These are phyloP conservation scores for Hericium coralloides DNA, from an alignment of 768 basidiomycete genomes.

Conservation along the genomic window DNA sequence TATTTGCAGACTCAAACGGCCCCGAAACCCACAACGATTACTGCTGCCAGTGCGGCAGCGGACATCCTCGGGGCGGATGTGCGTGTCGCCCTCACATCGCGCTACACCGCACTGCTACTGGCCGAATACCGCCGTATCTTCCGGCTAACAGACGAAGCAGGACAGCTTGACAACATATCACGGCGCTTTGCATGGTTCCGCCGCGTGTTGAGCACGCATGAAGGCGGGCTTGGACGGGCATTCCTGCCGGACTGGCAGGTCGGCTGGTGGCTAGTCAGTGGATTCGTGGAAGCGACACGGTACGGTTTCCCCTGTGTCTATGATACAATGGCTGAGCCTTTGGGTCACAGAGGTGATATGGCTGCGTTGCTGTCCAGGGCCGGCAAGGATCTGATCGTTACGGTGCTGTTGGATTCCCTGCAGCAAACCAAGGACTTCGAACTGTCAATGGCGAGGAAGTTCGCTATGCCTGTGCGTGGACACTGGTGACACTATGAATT, in stretches of 20 bases:
- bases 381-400: conserved; percentile 63
- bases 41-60: conserved; percentile 80
- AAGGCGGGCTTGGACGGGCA: conserved; percentile 74
- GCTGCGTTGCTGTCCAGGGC: conserved; percentile 73
- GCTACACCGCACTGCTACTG: conserved; percentile 83
- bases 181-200: conserved; percentile 95
- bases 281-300: conserved; percentile 90
- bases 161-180: conserved; percentile 90
- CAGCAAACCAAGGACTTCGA: conserved; percentile 89
- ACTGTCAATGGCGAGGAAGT: conserved; percentile 69
- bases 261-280: conserved; percentile 69
- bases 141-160: conserved; percentile 87
- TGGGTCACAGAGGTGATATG: conserved; percentile 64
- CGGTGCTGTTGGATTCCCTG: conserved; percentile 74
- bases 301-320: conserved; percentile 20
- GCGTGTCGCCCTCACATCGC: conserved; percentile 71
- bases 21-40: conserved; percentile 49
- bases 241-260: conserved; percentile 88
- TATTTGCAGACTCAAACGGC: conserved; percentile 63
- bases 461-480: conserved; percentile 55
- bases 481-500: background rate
- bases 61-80: conserved; percentile 86
- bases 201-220: conserved; percentile 74
- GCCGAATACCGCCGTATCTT: conserved; percentile 97
- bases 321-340: background rate